A percentile compares a stretch with the other conserved stretches of the same genome.
phyloP scores from a whole-genome alignment of 331 rosid species.

The Malus hybrid region DNA sequence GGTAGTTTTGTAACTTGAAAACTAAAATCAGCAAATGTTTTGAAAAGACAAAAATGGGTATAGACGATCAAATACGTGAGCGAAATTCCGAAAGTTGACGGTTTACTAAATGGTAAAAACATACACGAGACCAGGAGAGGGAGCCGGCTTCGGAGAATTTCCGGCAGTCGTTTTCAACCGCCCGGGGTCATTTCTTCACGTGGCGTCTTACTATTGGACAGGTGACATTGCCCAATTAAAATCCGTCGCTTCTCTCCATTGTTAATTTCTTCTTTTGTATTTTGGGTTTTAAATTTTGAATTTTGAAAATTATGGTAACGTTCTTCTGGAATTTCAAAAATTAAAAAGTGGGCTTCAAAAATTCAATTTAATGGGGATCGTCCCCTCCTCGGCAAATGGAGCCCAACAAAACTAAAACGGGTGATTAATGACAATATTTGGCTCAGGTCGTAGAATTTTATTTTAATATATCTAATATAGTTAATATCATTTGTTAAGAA shows the following conservation, averaged over 20 bases:
- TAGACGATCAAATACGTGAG: conserved; percentile 7
- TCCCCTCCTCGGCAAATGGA: neutral
- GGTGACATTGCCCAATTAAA: conserved; percentile 20
- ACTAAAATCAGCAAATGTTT: neutral
- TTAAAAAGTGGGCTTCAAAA: neutral
- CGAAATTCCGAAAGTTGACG: conserved; percentile 12
- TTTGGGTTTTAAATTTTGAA: conserved; percentile 13
- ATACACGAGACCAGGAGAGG: neutral
- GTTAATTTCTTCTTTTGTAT: neutral
- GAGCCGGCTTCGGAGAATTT: neutral
- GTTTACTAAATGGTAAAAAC: neutral
- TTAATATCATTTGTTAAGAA: fast-evolving
- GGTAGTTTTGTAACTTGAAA: neutral
- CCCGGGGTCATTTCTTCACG: conserved; percentile 18
- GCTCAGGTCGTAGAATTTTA: neutral
- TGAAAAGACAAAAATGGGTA: neutral
- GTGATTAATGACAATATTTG: neutral
- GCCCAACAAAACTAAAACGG: neutral
- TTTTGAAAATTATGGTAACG: conserved; percentile 9
- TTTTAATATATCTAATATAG: too few species aligned
- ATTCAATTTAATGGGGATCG: neutral
- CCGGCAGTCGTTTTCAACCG: conserved; percentile 31
- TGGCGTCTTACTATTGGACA: conserved; percentile 20
- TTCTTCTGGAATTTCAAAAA: neutral
- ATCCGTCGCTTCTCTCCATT: neutral